These are phyloP conservation scores for Talaromyces sp. DNA, from an alignment of 2,329 filamentous ascomycete genomes.

Conservation along the genomic window DNA sequence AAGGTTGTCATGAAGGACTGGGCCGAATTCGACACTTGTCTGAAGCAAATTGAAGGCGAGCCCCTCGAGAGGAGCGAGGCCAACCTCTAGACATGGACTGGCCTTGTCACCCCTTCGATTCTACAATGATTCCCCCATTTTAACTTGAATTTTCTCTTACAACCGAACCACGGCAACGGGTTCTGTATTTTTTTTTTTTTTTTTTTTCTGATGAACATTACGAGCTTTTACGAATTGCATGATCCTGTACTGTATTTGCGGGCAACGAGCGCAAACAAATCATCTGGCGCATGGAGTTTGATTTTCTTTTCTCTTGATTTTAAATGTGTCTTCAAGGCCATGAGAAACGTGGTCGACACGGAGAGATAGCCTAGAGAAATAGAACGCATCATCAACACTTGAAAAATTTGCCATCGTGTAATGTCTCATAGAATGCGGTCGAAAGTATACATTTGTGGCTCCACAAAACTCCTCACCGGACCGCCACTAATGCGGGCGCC, in stretches of 20 bases:
- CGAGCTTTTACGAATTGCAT: constrained; percentile 13
- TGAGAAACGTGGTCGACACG: background rate
- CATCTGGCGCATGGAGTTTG: constrained; percentile 10
- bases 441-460: background rate
- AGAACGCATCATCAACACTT: background rate
- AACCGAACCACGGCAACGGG: background rate
- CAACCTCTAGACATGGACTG: constrained; percentile 1
- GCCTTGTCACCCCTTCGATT: background rate
- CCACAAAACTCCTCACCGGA: background rate
- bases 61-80: constrained; percentile 2
- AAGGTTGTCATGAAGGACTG: constrained; percentile 54
- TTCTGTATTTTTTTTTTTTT: background rate
- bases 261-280: constrained; percentile 7
- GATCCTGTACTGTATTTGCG: constrained; percentile 13
- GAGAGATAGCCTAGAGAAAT: background rate
- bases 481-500: background rate
- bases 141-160: background rate
- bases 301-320: background rate
- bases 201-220: constrained; percentile 7
- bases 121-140: background rate
- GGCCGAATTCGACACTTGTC: constrained; percentile 40
- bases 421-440: background rate
- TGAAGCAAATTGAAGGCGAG: constrained; percentile 37
- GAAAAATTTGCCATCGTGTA: background rate
- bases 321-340: background rate